These are phyloP conservation scores for Sporopachydermia quercuum DNA, from an alignment of 805 yeast species.

Conservation along the genomic window DNA sequence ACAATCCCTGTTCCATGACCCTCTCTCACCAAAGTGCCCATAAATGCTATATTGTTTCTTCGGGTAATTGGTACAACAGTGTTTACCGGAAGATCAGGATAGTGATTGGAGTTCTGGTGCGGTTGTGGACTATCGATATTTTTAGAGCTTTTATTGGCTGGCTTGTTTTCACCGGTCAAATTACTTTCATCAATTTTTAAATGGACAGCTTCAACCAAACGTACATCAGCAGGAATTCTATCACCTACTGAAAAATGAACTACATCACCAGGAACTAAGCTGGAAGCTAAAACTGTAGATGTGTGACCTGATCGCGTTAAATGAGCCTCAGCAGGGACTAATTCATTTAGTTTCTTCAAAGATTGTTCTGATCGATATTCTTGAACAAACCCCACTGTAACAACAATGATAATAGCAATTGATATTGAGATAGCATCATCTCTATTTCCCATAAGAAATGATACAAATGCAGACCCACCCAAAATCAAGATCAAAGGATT, in stretches of 20 bases:
- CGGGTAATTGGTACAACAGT: conserved; percentile 43
- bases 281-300: conserved; percentile 71
- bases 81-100: conserved; percentile 9
- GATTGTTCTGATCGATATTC: conserved; percentile 94
- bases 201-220: conserved; percentile 67
- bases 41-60: conserved; percentile 70
- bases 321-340: conserved; percentile 96
- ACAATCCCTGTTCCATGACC: conserved; percentile 94
- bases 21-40: conserved; percentile 95
- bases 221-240: conserved; percentile 88
- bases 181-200: conserved; percentile 84
- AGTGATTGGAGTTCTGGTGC: no score
- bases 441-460: conserved; percentile 86
- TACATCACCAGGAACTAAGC: conserved; percentile 90
- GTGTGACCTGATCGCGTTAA: conserved; percentile 70
- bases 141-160: conserved; percentile 53
- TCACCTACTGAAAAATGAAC: conserved; percentile 88
- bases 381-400: conserved; percentile 93
- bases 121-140: conserved; percentile 22
- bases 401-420: conserved; percentile 83
- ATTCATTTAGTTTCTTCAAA: conserved; percentile 76
- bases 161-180: conserved; percentile 88
- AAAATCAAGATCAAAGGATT: conserved; percentile 82
- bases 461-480: conserved; percentile 78
- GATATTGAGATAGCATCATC: conserved; percentile 95